phyloP scores from a whole-genome alignment of 106 monocot genomes.

The Apostasia shenzhenica region DNA sequence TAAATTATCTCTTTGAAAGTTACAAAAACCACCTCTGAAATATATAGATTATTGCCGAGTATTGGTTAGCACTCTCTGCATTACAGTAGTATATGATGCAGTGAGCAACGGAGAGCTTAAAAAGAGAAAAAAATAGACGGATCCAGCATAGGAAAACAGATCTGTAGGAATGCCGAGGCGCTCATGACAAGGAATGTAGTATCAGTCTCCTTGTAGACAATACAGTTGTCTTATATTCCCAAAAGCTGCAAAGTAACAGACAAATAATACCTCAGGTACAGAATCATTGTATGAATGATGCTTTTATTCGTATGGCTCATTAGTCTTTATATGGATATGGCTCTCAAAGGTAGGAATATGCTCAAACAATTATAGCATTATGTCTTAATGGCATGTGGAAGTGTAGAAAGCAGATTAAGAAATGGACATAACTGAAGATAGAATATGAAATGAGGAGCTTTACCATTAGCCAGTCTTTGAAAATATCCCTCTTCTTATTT shows the following conservation, averaged over 20 bases:
- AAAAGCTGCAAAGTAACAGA: constrained; percentile 46
- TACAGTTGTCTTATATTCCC: constrained; percentile 91
- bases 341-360: not conserved
- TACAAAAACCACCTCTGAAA: not conserved
- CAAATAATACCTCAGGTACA: not conserved
- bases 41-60: not conserved
- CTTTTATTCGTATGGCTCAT: not conserved
- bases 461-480: constrained; percentile 93
- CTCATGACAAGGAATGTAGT: not conserved
- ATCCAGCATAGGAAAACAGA: not conserved
- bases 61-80: not conserved
- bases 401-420: not conserved
- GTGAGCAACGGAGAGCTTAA: not conserved
- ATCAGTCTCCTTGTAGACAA: constrained; percentile 75
- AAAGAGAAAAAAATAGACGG: not conserved
- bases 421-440: not conserved
- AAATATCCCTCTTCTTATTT: constrained; percentile 56
- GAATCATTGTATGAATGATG: not conserved
- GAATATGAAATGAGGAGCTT: not conserved
- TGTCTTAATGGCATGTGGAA: not conserved
- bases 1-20: not conserved
- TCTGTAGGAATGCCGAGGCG: not conserved
- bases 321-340: not conserved
- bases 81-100: not conserved
- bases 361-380: not conserved